phyloP scores from a whole-genome alignment of 768 basidiomycete species.

The Suillus lakei region DNA sequence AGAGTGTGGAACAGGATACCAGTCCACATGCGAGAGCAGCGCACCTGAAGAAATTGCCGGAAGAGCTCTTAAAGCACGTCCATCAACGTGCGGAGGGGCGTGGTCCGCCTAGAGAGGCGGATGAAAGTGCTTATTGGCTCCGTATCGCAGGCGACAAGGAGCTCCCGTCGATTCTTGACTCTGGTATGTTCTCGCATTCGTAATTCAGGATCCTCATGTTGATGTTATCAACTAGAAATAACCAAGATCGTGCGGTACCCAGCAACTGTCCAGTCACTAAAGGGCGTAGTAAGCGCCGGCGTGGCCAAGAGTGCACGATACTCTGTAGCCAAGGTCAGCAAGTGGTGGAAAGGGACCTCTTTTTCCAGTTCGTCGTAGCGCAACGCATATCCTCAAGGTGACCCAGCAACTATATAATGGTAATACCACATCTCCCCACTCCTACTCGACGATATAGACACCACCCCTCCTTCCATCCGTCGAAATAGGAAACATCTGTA shows the following conservation, averaged over 20 bases:
- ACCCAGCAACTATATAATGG: background rate
- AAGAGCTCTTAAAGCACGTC: slow-evolving; percentile 61
- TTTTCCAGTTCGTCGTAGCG: slow-evolving; percentile 14
- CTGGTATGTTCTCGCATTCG: slow-evolving; percentile 46
- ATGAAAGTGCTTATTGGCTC: slow-evolving; percentile 79
- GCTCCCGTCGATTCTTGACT: slow-evolving; percentile 54
- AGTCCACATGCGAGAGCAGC: slow-evolving; percentile 68
- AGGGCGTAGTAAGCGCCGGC: slow-evolving; percentile 86
- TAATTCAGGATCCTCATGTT: background rate
- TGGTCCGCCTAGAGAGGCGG: slow-evolving; percentile 52
- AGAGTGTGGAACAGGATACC: slow-evolving; percentile 74
- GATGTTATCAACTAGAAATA: slow-evolving; percentile 58
- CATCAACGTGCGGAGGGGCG: slow-evolving; percentile 40
- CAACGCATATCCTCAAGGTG: background rate
- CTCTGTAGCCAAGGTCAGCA: slow-evolving; percentile 73
- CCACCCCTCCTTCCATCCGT: background rate
- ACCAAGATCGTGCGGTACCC: slow-evolving; percentile 78
- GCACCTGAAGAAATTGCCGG: slow-evolving; percentile 81
- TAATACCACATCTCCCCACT: background rate
- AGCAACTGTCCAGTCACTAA: slow-evolving; percentile 82
- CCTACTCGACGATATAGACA: background rate
- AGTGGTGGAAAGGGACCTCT: slow-evolving; percentile 69
- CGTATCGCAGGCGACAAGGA: slow-evolving; percentile 67
- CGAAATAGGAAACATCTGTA: background rate
- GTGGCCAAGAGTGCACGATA: slow-evolving; percentile 80